phyloP scores from a whole-genome alignment of 106 monocot species.

The Xerophyta viscosa region DNA sequence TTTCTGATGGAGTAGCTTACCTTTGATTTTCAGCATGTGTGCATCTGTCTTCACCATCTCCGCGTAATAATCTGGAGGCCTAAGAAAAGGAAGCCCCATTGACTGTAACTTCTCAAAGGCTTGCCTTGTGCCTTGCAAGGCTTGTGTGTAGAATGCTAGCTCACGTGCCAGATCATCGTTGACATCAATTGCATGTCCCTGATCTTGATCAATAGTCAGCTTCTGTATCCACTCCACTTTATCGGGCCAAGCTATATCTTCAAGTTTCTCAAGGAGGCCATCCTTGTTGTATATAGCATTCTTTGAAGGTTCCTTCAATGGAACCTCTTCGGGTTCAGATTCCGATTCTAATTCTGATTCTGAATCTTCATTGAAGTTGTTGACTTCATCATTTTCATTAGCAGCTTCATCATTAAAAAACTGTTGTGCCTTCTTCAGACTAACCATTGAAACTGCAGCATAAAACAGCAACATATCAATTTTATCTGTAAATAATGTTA shows the following conservation, averaged over 20 bases:
- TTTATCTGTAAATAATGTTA: too few species aligned
- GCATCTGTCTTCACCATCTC: constrained; percentile 90
- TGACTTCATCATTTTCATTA: background rate
- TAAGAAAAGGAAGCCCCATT: constrained; percentile 54
- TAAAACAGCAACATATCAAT: too few species aligned
- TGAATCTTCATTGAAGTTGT: constrained; percentile 6
- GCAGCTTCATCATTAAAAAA: background rate
- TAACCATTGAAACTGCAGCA: background rate
- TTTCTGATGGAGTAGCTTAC: constrained; percentile 68
- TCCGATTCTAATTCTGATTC: constrained; percentile 42
- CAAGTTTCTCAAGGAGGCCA: constrained; percentile 77
- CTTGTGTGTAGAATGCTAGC: constrained; percentile 84
- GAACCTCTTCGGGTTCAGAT: constrained; percentile 43
- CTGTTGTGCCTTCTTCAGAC: constrained; percentile 1
- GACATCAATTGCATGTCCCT: constrained; percentile 49
- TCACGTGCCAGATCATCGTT: constrained; percentile 84
- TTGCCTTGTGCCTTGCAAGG: constrained; percentile 56
- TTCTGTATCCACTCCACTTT: constrained; percentile 75
- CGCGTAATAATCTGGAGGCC: constrained; percentile 87
- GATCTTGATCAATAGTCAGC: constrained; percentile 43
- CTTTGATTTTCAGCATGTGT: constrained; percentile 88
- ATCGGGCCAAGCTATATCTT: constrained; percentile 79
- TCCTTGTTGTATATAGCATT: constrained; percentile 71
- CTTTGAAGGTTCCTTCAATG: constrained; percentile 47
- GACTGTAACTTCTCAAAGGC: constrained; percentile 62